Percentiles rank a stretch among this genome's conserved stretches.
Evolutionary conservation across 352 stramenopile genomes (phyloP).

Genomic region (Phytophthora vignae): DNA sequence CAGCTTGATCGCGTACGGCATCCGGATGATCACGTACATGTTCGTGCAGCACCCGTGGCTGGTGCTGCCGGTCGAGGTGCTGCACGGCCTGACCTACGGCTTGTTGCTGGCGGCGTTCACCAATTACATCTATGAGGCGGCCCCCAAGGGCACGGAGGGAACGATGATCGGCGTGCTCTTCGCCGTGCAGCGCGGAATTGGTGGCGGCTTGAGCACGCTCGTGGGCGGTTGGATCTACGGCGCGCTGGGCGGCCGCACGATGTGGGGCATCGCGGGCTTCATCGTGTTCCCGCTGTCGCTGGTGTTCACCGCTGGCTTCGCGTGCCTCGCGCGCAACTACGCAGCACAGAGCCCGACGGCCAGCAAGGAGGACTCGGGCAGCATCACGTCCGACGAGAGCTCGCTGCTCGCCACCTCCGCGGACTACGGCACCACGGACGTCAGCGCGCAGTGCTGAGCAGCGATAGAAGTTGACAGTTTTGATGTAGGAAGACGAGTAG

Average conservation of each 20-base stretch:
- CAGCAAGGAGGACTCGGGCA: slow-evolving; percentile 33
- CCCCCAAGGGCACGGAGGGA: slow-evolving; percentile 46
- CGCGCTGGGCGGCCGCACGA: slow-evolving; percentile 37
- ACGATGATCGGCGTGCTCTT: slow-evolving; percentile 56
- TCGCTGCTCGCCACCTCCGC: slow-evolving; percentile 25
- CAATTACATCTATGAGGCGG: slow-evolving; percentile 52
- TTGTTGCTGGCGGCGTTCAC: slow-evolving; percentile 49
- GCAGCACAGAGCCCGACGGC: slow-evolving; percentile 24
- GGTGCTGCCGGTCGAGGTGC: slow-evolving; percentile 45
- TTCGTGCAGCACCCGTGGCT: slow-evolving; percentile 50
- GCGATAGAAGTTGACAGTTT: slow-evolving; percentile 5
- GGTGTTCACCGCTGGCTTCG: slow-evolving; percentile 29
- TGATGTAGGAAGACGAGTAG: slow-evolving; percentile 7
- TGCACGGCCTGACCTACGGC: slow-evolving; percentile 56
- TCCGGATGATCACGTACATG: slow-evolving; percentile 47
- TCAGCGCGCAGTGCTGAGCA: slow-evolving; percentile 27
- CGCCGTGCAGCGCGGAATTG: slow-evolving; percentile 47
- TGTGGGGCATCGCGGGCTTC: slow-evolving; percentile 51
- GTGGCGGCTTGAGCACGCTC: slow-evolving; percentile 45
- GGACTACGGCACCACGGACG: slow-evolving; percentile 36
- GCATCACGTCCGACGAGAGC: slow-evolving; percentile 45
- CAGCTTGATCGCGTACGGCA: slow-evolving; percentile 48
- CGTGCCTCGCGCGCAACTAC: slow-evolving; percentile 43
- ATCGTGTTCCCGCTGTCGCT: slow-evolving; percentile 44
- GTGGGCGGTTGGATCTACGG: slow-evolving; percentile 52